phyloP scores from a whole-genome alignment of 345 rosid genomes.

The Eutrema japonicum region DNA sequence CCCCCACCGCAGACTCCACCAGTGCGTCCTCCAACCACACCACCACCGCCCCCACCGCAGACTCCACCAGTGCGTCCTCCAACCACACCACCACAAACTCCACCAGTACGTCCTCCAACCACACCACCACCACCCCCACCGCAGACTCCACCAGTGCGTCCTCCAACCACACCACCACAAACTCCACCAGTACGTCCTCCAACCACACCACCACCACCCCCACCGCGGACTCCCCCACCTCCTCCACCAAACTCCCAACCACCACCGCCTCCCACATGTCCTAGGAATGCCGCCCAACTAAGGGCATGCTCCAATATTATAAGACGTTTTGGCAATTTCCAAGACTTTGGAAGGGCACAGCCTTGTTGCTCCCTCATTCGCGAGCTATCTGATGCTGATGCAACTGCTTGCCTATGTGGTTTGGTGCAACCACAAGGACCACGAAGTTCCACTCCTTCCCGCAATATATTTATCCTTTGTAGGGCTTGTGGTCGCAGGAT shows the following conservation, averaged over 20 bases:
- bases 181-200: background rate
- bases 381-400: conserved; percentile 1
- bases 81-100: background rate
- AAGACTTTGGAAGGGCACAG: background rate
- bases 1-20: background rate
- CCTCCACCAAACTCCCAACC: too few relatives aligned
- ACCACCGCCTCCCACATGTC: background rate
- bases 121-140: background rate
- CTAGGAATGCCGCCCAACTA: background rate
- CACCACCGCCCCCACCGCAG: background rate
- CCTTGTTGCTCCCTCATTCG: conserved; percentile 14
- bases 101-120: conserved; percentile 2
- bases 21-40: background rate
- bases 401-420: conserved; percentile 1
- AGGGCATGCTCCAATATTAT: background rate
- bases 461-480: background rate
- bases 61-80: background rate
- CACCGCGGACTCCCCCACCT: background rate
- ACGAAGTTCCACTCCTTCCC: background rate
- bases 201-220: background rate
- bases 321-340: background rate
- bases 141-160: background rate
- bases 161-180: background rate
- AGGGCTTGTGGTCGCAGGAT: conserved; percentile 21
- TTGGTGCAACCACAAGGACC: background rate